Conservation (phyloP, 805 yeast species). For the Ogataea paradorogensis region DNA sequence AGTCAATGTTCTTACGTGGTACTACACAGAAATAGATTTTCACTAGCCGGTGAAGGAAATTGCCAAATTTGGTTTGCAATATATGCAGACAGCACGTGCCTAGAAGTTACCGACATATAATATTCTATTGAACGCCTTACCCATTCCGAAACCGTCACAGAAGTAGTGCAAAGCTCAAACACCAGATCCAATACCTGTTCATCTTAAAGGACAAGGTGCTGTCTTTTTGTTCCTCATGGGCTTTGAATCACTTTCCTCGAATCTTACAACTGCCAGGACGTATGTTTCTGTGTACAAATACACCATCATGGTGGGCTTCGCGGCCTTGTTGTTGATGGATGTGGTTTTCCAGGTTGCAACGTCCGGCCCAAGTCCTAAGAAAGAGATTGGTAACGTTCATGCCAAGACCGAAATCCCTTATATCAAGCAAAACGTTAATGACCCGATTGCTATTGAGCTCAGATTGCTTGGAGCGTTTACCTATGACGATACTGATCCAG, state of each 20-base stretch:
- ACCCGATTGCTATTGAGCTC: conserved; percentile 16
- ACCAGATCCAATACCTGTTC: not conserved
- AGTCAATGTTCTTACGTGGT: too few species aligned
- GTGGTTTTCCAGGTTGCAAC: conserved; percentile 1
- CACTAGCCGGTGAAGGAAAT: not conserved
- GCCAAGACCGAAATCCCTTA: not conserved
- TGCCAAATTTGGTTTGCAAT: not conserved
- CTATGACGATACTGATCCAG: conserved; percentile 13
- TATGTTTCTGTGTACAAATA: conserved; percentile 2
- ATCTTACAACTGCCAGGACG: not conserved
- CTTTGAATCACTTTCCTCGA: not conserved
- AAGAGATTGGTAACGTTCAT: not conserved
- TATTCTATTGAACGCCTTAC: too few species aligned
- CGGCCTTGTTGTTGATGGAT: conserved; percentile 2
- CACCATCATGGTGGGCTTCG: conserved; percentile 1
- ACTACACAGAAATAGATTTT: too few species aligned
- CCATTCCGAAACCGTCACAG: not conserved
- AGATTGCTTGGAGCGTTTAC: conserved; percentile 17
- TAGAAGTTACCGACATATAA: too few species aligned
- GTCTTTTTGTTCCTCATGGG: not conserved
- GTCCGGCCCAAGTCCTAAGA: not conserved
- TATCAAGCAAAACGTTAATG: conserved; percentile 11
- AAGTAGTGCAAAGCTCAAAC: not conserved
- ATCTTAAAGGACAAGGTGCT: not conserved
- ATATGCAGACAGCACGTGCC: not conserved